Evolutionary conservation across 2,329 filamentous ascomycete species (phyloP), one percentile per base, ranked within the genome.

Genomic region (Amauroascus verrucosus): DNA sequence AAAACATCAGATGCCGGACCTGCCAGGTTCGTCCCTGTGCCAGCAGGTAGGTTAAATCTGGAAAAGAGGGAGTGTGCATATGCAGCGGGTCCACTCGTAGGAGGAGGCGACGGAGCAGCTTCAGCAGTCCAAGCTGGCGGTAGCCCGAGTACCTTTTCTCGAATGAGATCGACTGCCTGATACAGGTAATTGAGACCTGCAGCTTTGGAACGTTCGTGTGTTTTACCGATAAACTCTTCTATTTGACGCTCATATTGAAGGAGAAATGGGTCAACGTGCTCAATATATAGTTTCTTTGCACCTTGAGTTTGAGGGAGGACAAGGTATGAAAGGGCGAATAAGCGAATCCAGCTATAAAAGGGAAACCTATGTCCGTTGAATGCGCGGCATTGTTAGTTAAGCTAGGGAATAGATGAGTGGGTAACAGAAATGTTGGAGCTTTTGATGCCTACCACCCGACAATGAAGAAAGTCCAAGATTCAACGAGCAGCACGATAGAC

Each of bases 291-390:
- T 63, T 85, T 73, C 57, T 86, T 85, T 54, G 90, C 89, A 67
- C 93, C 93, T 67, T 96, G 91, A n/a, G 88, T 93, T 70, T 95
- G 91, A 0, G 91, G 93, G n/a, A 95, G 82, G 64, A 97, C 89
- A 57, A 98, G 86, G 74, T 96, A 98, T 60, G 93, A 82, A 65
- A 96, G 82, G 71, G 93, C 85, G 65, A 84, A 75, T 52, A 96
- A 81, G 59, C 93, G 88, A 63, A 95, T 76, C 80, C 90, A 96
- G 61, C 87, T 81, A 73, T 96, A 98, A 70, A 97, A 94, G 1
- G 93, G 93, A 35, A 97, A 75, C 88, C 82, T 85, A 48, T 13
- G 11, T 32, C 14, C 2, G 3, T 30, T 14, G 18, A 7, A 8
- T 1, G 5, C 24, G 30, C 22, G 11, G 24, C 2, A 41, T 16